phyloP scores from a whole-genome alignment of 345 rosid species.

The Brassica cretica region DNA sequence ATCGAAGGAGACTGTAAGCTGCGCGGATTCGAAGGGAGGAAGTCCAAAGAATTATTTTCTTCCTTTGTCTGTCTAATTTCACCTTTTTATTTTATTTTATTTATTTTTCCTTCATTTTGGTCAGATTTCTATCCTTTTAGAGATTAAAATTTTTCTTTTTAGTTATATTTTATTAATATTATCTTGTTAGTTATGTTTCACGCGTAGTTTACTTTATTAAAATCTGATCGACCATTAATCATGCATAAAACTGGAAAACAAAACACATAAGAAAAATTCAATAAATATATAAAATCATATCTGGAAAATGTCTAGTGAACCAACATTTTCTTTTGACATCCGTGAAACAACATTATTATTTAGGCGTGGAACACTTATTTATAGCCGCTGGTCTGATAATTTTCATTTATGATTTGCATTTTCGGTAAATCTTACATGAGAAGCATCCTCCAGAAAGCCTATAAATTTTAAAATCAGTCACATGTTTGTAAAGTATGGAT shows the following conservation, averaged over 20 bases:
- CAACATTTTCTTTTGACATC: no score
- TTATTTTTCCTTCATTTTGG: background rate
- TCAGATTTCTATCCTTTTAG: background rate
- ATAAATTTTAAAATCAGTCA: background rate
- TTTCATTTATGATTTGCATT: background rate
- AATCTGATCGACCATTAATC: background rate
- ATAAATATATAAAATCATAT: background rate
- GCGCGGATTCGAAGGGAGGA: background rate
- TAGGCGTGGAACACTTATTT: background rate
- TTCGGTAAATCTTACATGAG: background rate
- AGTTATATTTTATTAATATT: background rate
- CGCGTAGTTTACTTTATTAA: background rate
- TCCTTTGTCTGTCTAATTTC: background rate
- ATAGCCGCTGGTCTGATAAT: background rate
- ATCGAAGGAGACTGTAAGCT: background rate
- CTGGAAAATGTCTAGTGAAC: background rate
- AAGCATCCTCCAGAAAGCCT: background rate
- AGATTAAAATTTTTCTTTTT: no score
- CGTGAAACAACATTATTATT: background rate
- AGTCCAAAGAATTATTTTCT: background rate
- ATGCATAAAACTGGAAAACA: background rate
- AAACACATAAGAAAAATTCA: background rate
- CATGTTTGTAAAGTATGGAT: background rate
- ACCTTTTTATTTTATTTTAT: background rate
- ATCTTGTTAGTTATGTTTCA: background rate